These are phyloP conservation scores for Stenocarpella maydis DNA, from an alignment of 2,329 filamentous ascomycete species.

Conservation along the genomic window DNA sequence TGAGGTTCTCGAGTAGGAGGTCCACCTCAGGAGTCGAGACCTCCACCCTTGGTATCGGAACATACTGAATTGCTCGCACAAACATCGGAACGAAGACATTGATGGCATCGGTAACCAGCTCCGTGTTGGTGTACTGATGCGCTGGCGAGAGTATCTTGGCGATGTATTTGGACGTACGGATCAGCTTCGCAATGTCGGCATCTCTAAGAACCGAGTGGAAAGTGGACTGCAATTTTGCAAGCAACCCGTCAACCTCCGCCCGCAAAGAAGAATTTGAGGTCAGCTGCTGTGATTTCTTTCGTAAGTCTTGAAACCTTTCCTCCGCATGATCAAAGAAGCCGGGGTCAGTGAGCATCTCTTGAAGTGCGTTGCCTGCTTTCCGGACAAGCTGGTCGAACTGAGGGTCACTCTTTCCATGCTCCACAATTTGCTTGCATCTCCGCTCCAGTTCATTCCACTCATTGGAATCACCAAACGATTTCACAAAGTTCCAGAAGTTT, in stretches of 20 bases:
- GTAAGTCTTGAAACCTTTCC: slow-evolving; percentile 58
- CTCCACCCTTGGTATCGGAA: slow-evolving; percentile 92
- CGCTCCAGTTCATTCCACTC: slow-evolving; percentile 80
- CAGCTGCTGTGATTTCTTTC: slow-evolving; percentile 67
- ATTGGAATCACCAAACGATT: slow-evolving; percentile 77
- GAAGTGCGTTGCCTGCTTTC: slow-evolving; percentile 76
- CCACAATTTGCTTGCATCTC: slow-evolving; percentile 73
- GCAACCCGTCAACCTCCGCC: slow-evolving; percentile 75
- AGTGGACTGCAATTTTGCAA: slow-evolving; percentile 74
- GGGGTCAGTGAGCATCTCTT: slow-evolving; percentile 85
- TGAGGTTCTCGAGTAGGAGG: slow-evolving; percentile 86
- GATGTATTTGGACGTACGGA: slow-evolving; percentile 72
- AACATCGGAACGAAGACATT: slow-evolving; percentile 83
- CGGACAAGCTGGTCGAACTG: slow-evolving; percentile 82
- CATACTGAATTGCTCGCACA: slow-evolving; percentile 80
- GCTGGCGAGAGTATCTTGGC: slow-evolving; percentile 73
- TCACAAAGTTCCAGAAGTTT: slow-evolving; percentile 83
- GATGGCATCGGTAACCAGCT: slow-evolving; percentile 77
- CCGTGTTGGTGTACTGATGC: slow-evolving; percentile 70
- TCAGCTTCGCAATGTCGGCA: slow-evolving; percentile 73
- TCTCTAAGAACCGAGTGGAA: slow-evolving; percentile 76
- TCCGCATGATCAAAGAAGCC: slow-evolving; percentile 82
- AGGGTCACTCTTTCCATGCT: slow-evolving; percentile 78
- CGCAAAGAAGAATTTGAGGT: slow-evolving; percentile 73
- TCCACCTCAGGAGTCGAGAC: slow-evolving; percentile 84